A percentile compares a stretch with the other conserved stretches of the same genome.
Conservation (phyloP, 768 basidiomycete genomes). For the Sarcodon aspratus region DNA sequence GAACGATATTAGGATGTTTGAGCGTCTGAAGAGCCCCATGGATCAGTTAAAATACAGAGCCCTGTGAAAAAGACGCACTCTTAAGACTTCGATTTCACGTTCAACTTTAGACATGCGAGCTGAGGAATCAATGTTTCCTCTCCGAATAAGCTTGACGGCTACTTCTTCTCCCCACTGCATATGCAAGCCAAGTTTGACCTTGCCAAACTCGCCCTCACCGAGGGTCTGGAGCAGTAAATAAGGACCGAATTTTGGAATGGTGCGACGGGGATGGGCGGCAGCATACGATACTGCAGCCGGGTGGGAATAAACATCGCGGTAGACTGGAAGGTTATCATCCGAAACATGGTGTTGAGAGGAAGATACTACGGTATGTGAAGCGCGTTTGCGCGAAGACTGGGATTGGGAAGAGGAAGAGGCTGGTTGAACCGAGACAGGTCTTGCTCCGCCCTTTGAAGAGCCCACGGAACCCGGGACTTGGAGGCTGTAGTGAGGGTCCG, state of each 20-base stretch:
- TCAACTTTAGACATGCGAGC: slow-evolving; percentile 92
- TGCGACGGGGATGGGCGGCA: slow-evolving; percentile 72
- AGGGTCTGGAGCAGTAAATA: slow-evolving; percentile 93
- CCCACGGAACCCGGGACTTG: slow-evolving; percentile 36
- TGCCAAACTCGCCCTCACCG: slow-evolving; percentile 97
- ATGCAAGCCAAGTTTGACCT: slow-evolving; percentile 97
- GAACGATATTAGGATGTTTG: slow-evolving; percentile 97
- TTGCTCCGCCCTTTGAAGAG: slow-evolving; percentile 28
- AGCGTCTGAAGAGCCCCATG: slow-evolving; percentile 44
- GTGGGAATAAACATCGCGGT: slow-evolving; percentile 72
- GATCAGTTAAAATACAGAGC: slow-evolving; percentile 1
- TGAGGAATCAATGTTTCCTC: slow-evolving; percentile 81
- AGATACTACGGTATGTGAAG: slow-evolving; percentile 62
- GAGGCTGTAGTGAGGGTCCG: slow-evolving; percentile 21
- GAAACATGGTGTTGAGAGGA: slow-evolving; percentile 26
- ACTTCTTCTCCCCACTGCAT: slow-evolving; percentile 92
- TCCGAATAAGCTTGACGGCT: slow-evolving; percentile 93
- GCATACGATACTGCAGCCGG: slow-evolving; percentile 79
- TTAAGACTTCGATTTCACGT: slow-evolving; percentile 93
- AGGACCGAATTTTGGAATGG: slow-evolving; percentile 89
- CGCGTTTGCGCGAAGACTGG: slow-evolving; percentile 42
- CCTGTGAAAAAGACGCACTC: slow-evolving; percentile 40
- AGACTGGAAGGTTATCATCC: slow-evolving; percentile 20
- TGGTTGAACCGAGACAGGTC: slow-evolving; percentile 55
- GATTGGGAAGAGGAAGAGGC: slow-evolving; percentile 25